Evolutionary conservation across 169 alveolate species (phyloP), one percentile per base, ranked within the genome.

Genomic region (Plasmodium reichenowi): DNA sequence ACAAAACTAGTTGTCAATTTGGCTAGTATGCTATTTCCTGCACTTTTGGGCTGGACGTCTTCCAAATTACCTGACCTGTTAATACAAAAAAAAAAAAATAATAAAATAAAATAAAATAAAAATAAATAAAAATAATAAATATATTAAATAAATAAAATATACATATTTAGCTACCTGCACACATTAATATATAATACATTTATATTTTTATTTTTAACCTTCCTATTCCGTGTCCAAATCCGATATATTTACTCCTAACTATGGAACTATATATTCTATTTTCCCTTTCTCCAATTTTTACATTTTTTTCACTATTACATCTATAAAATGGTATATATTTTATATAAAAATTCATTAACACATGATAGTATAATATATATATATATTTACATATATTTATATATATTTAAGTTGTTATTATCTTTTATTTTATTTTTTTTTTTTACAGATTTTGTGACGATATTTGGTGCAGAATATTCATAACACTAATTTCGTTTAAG

Each of bases 211-310:
- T 48, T 2, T 3, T n/a, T 63, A 20, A 85, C 92, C 92, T 85
- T 22, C 92, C 92, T 7, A 85, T 67, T 9, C 92, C 92, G 54
- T 85, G 92, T 1, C 87, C 92, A 52, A 85, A 85, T n/a, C 92
- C 92, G 22, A 85, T 45, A 45, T 85, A 85, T 24, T 85, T 85
- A 63, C 58, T 85, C 58, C 92, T 48, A 12, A 85, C 87, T 45
- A 85, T 15, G 17, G 76, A 72, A 64, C 92, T 85, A 17, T 71
- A 85, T 47, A 72, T 85, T 0, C 92, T 64, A 47, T 56, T 71
- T 63, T 85, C 92, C 32, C 92, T 71, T 32, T 85, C 92, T 0
- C 92, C 92, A 0, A 85, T 85, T 67, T 85, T 85, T n/a, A 85
- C 59, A 72, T 63, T 85, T 43, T 85, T 85, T 54, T 85, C 92